These are phyloP conservation scores for Linnemannia zychae DNA, from an alignment of 192 early-diverging fungal species.

Conservation along the genomic window DNA sequence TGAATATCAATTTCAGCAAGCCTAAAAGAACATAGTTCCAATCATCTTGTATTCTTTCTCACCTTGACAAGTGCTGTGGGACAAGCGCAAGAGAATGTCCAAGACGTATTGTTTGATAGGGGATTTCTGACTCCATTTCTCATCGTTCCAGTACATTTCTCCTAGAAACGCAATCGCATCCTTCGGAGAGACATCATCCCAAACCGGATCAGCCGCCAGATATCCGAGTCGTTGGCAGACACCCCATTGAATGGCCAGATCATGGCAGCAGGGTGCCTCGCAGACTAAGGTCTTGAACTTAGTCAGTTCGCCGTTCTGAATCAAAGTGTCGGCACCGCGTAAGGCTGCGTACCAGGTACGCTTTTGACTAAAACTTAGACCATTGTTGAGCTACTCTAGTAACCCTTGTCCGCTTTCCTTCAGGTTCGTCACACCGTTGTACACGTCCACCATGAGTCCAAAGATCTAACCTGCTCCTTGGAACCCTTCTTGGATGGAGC, in stretches of 20 bases:
- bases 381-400: constrained; percentile 4
- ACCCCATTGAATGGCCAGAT: constrained; percentile 19
- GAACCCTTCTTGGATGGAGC: constrained; percentile 1
- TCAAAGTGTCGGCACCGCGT: neutral
- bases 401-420: constrained; percentile 4
- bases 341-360: constrained; percentile 28
- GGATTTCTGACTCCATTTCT: neutral
- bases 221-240: constrained; percentile 12
- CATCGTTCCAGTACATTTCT: neutral
- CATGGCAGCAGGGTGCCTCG: constrained; percentile 8
- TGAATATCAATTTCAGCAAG: too few species aligned
- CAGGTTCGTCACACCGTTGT: neutral
- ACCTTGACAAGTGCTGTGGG: too few species aligned
- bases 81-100: neutral
- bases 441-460: neutral
- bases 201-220: neutral
- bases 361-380: neutral
- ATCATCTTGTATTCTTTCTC: too few species aligned
- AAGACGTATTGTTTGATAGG: neutral
- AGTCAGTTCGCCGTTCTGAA: constrained; percentile 8
- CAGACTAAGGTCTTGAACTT: constrained; percentile 8
- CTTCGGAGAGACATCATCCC: neutral
- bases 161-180: neutral
- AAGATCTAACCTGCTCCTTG: neutral
- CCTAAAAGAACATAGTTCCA: too few species aligned